Evolutionary conservation across 768 basidiomycete species (phyloP).

Genomic region (Crassisporium funariophilum): DNA sequence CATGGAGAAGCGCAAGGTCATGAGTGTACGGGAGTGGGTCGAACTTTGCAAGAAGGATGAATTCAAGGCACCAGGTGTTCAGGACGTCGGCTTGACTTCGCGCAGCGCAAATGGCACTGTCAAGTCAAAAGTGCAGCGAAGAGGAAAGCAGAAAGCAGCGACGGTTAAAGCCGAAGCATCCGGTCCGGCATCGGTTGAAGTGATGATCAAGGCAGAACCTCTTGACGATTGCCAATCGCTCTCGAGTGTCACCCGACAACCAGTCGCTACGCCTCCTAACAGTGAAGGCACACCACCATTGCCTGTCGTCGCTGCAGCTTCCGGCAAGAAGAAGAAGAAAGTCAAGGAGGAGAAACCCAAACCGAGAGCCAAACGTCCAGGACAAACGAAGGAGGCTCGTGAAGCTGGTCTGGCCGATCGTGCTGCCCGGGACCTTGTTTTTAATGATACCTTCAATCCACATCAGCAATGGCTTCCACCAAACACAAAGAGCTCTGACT

Average conservation of each 20-base stretch:
- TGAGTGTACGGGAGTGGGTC: constrained; percentile 88
- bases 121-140: constrained; percentile 36
- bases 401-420: constrained; percentile 53
- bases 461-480: constrained; percentile 78
- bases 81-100: constrained; percentile 62
- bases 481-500: constrained; percentile 72
- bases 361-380: constrained; percentile 34
- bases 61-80: constrained; percentile 70
- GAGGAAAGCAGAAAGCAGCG: constrained; percentile 45
- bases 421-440: constrained; percentile 48
- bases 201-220: constrained; percentile 51
- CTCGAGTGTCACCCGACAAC: constrained; percentile 15
- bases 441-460: constrained; percentile 74
- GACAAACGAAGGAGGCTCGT: constrained; percentile 49
- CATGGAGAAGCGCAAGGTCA: constrained; percentile 79
- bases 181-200: constrained; percentile 41
- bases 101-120: constrained; percentile 33
- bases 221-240: constrained; percentile 36
- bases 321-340: constrained; percentile 20
- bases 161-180: constrained; percentile 40
- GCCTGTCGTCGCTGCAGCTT: constrained; percentile 23
- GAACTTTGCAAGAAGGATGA: constrained; percentile 76
- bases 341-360: constrained; percentile 27
- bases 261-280: constrained; percentile 40
- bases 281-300: constrained; percentile 37